Evolutionary conservation across 768 basidiomycete species (phyloP).

Genomic region (Arthromyces matolae): DNA sequence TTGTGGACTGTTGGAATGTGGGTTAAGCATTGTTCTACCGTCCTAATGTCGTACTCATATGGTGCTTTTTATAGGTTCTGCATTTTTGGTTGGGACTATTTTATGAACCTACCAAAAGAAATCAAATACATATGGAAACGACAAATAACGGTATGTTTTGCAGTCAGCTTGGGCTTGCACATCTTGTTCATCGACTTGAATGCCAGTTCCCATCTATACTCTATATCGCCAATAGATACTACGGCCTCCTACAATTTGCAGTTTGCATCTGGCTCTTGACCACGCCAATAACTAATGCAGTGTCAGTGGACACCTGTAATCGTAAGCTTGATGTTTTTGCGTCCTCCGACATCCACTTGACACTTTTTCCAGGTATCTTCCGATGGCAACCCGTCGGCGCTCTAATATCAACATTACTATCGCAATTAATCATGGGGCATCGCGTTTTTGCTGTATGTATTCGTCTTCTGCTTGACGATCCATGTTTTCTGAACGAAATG

Average conservation of each 20-base stretch:
- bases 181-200: neutral
- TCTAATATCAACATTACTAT: constrained; percentile 22
- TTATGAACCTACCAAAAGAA: constrained; percentile 23
- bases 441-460: constrained; percentile 21
- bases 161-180: neutral
- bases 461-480: neutral
- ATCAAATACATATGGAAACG: constrained; percentile 23
- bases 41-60: constrained; percentile 1
- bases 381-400: constrained; percentile 23
- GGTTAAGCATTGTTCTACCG: constrained; percentile 6
- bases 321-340: constrained; percentile 5
- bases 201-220: constrained; percentile 15
- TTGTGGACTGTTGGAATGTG: constrained; percentile 25
- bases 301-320: constrained; percentile 15
- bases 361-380: constrained; percentile 20
- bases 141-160: constrained; percentile 17
- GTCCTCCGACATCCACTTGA: too few species aligned
- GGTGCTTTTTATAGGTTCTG: constrained; percentile 21
- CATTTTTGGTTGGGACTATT: constrained; percentile 26
- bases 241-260: constrained; percentile 21
- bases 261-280: constrained; percentile 11
- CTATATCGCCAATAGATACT: constrained; percentile 23
- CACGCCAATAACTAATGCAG: constrained; percentile 14
- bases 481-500: neutral
- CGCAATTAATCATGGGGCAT: constrained; percentile 23